Evolutionary conservation across 1,139 yeast genomes (phyloP), one percentile per base, ranked within the genome.

Genomic region (Wickerhamiella pararugosa): DNA sequence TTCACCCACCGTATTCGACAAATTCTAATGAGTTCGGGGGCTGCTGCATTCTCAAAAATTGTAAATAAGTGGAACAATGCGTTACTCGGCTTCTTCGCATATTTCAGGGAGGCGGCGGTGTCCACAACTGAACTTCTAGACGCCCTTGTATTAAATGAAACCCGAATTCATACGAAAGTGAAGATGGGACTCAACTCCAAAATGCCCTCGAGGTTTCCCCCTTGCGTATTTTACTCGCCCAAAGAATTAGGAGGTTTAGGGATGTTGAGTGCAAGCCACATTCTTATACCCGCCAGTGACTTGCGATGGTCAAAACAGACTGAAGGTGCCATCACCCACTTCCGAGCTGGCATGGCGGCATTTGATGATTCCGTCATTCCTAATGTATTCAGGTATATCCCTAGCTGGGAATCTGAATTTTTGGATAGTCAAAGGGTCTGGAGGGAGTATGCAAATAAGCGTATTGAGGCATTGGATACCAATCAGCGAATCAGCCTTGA

Each of bases 181-280:
- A 92, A 92, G 58, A 74, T 90, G 66, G 98, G 98, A 0, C 68
- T 92, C 47, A 92, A 92, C 55, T 87, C 97, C 6, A 92, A 92
- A 61, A 92, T 92, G 99, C 99, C 99, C 0, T 78, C 95, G 0
- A 70, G 99, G 43, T 92, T 92, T 63, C 99, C 99, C 3, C 99
- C 98, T 0, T 97, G 96, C 2, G 98, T 92, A 1, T 92, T 92
- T 53, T 92, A 92, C 57, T 84, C 98, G 0, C 98, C 98, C 0
- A 90, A 86, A 53, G 99, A 92, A 58, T 64, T 92, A 7, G 98
- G 99, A 41, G 99, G 99, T 32, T 64, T 92, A 37, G 98, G 98
- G 15, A 92, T 92, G 98, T 66, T 92, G 26, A 83, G 95, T 67
- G 97, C 97, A 0, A 83, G 95, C 10, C 98, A 92, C 59, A 83